phyloP scores from a whole-genome alignment of 192 early-diverging fungal species.

The Backusella morwellensis region DNA sequence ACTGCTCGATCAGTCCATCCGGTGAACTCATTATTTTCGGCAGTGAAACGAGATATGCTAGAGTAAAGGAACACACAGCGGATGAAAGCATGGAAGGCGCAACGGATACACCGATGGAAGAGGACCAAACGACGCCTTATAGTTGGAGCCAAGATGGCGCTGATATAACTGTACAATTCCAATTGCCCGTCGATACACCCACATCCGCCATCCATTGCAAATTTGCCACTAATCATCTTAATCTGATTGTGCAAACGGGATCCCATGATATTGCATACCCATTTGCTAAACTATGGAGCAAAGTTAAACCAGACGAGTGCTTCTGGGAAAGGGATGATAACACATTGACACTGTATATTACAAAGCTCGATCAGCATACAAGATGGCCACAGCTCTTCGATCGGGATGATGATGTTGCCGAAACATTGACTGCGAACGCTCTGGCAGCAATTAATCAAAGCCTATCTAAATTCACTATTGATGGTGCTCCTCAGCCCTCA shows the following conservation, averaged over 20 bases:
- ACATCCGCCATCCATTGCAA: conserved; percentile 59
- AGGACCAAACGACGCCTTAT: conserved; percentile 41
- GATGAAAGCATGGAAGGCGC: background rate
- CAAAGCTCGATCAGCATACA: conserved; percentile 57
- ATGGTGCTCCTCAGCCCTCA: conserved; percentile 25
- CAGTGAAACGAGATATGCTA: conserved; percentile 26
- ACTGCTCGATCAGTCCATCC: conserved; percentile 41
- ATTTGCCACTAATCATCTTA: conserved; percentile 43
- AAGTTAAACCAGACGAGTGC: conserved; percentile 54
- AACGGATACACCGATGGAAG: background rate
- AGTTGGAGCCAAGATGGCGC: conserved; percentile 66
- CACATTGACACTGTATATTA: conserved; percentile 58
- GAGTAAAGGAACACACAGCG: conserved; percentile 18
- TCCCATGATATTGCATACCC: conserved; percentile 13
- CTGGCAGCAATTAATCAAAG: conserved; percentile 57
- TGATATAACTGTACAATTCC: conserved; percentile 65
- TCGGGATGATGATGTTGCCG: conserved; percentile 53
- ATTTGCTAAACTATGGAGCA: conserved; percentile 36
- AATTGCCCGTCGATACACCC: conserved; percentile 49
- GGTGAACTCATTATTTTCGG: conserved; percentile 45
- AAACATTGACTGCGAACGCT: conserved; percentile 59
- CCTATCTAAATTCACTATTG: conserved; percentile 60
- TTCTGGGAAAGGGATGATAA: conserved; percentile 66
- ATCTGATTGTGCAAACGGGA: conserved; percentile 42
- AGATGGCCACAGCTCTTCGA: conserved; percentile 70